Evolutionary conservation across 495 filamentous ascomycete species (phyloP), one percentile per base, ranked within the genome.

Genomic region (Neurospora hispaniola): DNA sequence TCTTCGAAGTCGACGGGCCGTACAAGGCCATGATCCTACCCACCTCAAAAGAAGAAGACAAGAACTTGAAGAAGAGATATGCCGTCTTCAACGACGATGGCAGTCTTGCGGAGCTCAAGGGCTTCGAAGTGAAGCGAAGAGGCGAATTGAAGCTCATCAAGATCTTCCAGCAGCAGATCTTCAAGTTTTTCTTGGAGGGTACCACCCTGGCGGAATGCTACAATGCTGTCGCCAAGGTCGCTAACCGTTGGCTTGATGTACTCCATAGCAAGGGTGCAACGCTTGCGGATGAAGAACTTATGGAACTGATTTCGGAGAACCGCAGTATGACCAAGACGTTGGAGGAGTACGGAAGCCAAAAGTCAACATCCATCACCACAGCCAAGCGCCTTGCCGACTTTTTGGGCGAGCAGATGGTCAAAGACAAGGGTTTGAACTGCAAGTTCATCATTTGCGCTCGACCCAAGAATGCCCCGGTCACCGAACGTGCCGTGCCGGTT

Each of bases 71-170:
- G 84, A 99, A 99, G 81, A 89, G 96, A 78, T 99, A 99, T 79
- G 96, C 96, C 42, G 96, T 99, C 14, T 99, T 99, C 86, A 98
- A 99, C 76, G 92, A 98, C 75, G 96, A 99, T 78, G 96, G 96
- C 41, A 96, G 89, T 77, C 83, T 99, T 31, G 96, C 96, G n/a
- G 96, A 99, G 80, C 80, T 99, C 76, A 99, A 99, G 80, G 96
- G 96, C 11, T 99, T 99, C 76, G 96, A 99, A 76, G 89, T 99
- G 75, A 99, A 99, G 86, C 91, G 96, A 77, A 88, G 96, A 89
- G 96, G 96, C 85, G 96, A 99, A 84, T 84, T 99, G 74, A 98
- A 98, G 84, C 88, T 99, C 75, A 99, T 99, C 88, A 99, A 99
- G 82, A 99, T 97, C 76, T 99, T 99, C 82, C 96, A 99, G 82